Conservation (phyloP, 139 green algal species). For the Chlamydomonas urium region DNA sequence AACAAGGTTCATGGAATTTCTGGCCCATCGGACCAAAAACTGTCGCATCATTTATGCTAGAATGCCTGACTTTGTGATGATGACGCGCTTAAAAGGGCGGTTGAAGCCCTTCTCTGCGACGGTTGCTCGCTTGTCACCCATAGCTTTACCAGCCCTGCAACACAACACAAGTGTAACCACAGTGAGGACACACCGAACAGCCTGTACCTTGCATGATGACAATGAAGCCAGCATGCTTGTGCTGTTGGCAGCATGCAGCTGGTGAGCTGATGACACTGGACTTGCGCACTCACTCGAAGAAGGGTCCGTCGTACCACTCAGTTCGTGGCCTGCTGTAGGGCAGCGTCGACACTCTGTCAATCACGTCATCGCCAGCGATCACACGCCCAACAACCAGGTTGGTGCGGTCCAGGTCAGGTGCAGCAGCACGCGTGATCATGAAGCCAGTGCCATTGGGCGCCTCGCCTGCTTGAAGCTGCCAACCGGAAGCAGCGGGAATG, state of each 20-base stretch:
- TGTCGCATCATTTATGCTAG: not conserved
- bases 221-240: not conserved
- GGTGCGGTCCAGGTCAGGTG: constrained; percentile 32
- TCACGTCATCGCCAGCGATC: constrained; percentile 7
- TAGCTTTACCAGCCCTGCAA: constrained; percentile 32
- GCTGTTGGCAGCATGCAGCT: not conserved
- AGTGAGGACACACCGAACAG: not conserved
- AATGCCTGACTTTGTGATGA: constrained; percentile 12
- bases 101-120: constrained; percentile 49
- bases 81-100: constrained; percentile 39
- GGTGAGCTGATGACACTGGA: not conserved
- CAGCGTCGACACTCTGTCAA: not conserved
- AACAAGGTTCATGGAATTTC: too few relatives aligned
- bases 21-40: too few relatives aligned
- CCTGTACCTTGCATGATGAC: not conserved
- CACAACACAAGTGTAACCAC: not conserved
- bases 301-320: constrained; percentile 16
- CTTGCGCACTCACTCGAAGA: constrained; percentile 8
- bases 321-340: constrained; percentile 12
- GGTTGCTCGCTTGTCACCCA: constrained; percentile 49
- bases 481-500: too few relatives aligned
- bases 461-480: constrained; percentile 11
- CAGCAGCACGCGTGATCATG: constrained; percentile 29
- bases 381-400: constrained; percentile 30
- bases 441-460: constrained; percentile 27